Evolutionary conservation across 495 filamentous ascomycete species (phyloP), one percentile per base, ranked within the genome.

Genomic region (Cercophora newfieldiana): DNA sequence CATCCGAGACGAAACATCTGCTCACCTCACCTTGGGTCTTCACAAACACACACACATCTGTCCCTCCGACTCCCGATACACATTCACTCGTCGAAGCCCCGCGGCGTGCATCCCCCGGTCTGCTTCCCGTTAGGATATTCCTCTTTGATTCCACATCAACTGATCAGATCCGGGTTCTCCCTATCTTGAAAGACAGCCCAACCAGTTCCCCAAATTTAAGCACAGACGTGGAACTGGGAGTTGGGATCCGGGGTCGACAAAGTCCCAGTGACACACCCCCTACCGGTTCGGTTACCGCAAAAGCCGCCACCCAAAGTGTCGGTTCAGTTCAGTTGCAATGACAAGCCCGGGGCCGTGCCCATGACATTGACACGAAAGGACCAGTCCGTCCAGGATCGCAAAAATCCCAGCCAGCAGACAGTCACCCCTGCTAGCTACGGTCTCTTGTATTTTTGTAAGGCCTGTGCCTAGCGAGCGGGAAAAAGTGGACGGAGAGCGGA

Each of bases 1-100:
- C 55, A 57, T 33, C 55, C 55, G 55, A 57, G 55, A 57, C 55
- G 55, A 57, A 57, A 57, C 50, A 19, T 24, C 26, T 8, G 50
- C 21, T 22, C 49, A 22, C 50, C n/a, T n/a, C n/a, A 25, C 21
- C 37, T 44, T 14, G 37, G 10, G 10, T 44, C 30, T 44, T 44
- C 4, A 44, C 4, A 44, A 53, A 19, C 50, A 44, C 33, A 44
- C 16, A 53, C n/a, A n/a, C n/a, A 14, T 44, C 37, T 44, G 37
- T 44, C 37, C 37, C 37, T 44, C 37, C 37, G 37, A 14, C 37
- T 16, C n/a, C n/a, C n/a, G n/a, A n/a, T n/a, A n/a, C n/a, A n/a
- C n/a, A n/a, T n/a, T n/a, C n/a, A n/a, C n/a, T n/a, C n/a, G n/a
- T n/a, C n/a, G n/a, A n/a, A n/a, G n/a, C n/a, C n/a, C n/a, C n/a